Evolutionary conservation across 768 basidiomycete species (phyloP), one percentile per base, ranked within the genome.

Genomic region (Myochromella boudieri): DNA sequence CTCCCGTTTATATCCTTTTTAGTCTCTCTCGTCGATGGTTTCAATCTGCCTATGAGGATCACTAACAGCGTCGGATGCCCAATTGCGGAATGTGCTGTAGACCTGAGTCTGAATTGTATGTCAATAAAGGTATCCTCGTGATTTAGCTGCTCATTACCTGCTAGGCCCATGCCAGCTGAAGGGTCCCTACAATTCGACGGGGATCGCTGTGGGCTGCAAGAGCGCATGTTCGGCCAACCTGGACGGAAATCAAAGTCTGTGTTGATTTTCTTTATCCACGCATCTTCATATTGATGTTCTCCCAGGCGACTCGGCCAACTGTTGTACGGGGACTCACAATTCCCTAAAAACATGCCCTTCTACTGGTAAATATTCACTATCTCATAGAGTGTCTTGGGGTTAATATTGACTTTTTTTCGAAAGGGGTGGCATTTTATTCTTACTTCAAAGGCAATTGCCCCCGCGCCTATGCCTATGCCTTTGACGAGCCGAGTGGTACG

Each of bases 11-110:
- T 36, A 6, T 2, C 3, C 9, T 17, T 12, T 4, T 11, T 29
- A 77, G 79, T 80, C 21, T 79, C 77, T 28, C 62, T 82, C 4
- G 80, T 81, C 18, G 77, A 81, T 53, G 81, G 80, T 6, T 81
- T 67, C 53, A 79, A 81, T 56, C 57, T 83, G 11, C 80, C 81
- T 11, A 62, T 81, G 54, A 56, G 68, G 6, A 76, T 82, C 43
- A 70, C 63, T 32, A 80, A 75, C 56, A 71, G 66, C 57, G 67
- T 61, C 22, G 71, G 66, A 9, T 82, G 81, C 53, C 58, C 58
- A 15, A 56, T 73, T 15, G 72, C 79, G 0, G 60, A 68, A 42
- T 82, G 79, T 55, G 61, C 75, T 0, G 75, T 77, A 12, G 78
- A 82, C 51, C 70, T 81, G 11, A 68, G 66, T 14, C 74, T 76